These are phyloP conservation scores for Pichia phayaonensis DNA, from an alignment of 805 yeast species.

Conservation along the genomic window DNA sequence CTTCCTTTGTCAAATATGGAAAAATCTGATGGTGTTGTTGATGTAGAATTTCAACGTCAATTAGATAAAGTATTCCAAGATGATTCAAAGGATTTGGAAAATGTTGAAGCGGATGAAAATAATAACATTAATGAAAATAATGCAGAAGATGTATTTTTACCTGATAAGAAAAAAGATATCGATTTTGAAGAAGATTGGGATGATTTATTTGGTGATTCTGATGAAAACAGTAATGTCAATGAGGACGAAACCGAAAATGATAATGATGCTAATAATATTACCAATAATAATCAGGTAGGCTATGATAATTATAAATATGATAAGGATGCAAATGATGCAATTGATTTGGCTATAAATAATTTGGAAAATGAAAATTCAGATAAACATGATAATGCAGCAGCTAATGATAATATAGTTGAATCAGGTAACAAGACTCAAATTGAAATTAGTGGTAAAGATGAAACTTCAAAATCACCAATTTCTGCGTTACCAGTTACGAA, in stretches of 20 bases:
- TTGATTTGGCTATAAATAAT: conserved; percentile 7
- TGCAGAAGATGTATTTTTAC: neutral
- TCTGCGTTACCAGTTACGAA: neutral
- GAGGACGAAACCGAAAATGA: conserved; percentile 4
- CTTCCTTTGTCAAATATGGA: neutral
- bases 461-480: neutral
- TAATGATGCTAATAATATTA: conserved; percentile 13
- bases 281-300: conserved; percentile 18
- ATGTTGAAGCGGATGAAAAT: neutral
- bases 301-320: conserved; percentile 1
- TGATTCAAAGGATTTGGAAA: neutral
- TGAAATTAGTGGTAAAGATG: neutral
- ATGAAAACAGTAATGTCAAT: conserved; percentile 4
- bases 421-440: neutral
- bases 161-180: conserved; percentile 1
- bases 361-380: neutral
- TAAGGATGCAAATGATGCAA: conserved; percentile 9
- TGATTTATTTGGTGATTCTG: conserved; percentile 22
- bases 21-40: neutral
- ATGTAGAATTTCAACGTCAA: neutral
- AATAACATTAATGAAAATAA: neutral
- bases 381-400: neutral
- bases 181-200: conserved; percentile 22
- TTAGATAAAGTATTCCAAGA: neutral
- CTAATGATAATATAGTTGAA: neutral